phyloP scores from a whole-genome alignment of 1,284 basidiomycete genomes.

The Pseudozyma sp. region DNA sequence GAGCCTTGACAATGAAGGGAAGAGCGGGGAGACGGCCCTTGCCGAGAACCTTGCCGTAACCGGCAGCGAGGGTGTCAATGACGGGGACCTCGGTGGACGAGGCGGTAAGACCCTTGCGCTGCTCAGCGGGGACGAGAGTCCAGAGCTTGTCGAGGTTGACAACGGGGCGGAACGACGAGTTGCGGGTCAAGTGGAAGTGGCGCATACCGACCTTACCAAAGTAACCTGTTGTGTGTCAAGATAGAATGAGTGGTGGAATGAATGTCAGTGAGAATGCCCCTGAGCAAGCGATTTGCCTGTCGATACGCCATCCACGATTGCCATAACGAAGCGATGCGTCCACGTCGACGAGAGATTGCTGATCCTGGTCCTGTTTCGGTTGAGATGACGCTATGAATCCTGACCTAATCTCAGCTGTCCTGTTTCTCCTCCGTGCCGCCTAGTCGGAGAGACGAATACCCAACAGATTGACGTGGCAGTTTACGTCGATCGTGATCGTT shows the following conservation, averaged over 20 bases:
- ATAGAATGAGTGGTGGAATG: background rate
- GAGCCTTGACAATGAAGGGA: conserved; percentile 68
- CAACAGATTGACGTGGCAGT: too few species aligned
- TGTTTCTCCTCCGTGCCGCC: too few species aligned
- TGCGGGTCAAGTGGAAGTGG: conserved; percentile 94
- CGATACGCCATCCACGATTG: background rate
- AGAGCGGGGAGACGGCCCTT: conserved; percentile 67
- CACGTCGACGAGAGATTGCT: too few species aligned
- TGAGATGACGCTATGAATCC: too few species aligned
- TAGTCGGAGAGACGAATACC: too few species aligned
- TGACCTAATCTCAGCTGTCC: too few species aligned
- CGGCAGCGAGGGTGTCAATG: conserved; percentile 68
- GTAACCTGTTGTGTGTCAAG: conserved; percentile 77
- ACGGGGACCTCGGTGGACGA: conserved; percentile 66
- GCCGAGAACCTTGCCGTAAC: conserved; percentile 69
- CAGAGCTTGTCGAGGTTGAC: conserved; percentile 78
- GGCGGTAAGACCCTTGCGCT: conserved; percentile 60
- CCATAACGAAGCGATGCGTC: too few species aligned
- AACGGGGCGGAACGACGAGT: conserved; percentile 88
- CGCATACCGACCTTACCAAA: conserved; percentile 96
- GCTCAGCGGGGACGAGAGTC: conserved; percentile 68
- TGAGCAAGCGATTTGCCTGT: background rate
- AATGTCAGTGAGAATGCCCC: conserved; percentile 16
- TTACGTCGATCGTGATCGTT: too few species aligned
- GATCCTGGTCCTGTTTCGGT: too few species aligned